These are phyloP conservation scores for Jaminaea rosea DNA, from an alignment of 1,284 basidiomycete species.

Conservation along the genomic window DNA sequence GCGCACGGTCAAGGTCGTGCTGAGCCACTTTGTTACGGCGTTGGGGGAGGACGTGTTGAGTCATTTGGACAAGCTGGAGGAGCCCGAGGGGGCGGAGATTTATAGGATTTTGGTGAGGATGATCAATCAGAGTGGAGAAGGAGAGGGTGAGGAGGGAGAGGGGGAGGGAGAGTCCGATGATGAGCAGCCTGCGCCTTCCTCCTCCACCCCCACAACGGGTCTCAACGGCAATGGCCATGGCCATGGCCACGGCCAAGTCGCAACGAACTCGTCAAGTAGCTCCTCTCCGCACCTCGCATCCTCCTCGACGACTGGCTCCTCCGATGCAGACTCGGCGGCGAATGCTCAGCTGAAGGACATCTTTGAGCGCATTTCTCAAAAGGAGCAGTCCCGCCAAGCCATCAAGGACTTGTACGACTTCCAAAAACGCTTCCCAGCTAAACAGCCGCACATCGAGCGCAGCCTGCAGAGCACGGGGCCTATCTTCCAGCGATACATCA, in stretches of 20 bases:
- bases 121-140: conserved; percentile 23
- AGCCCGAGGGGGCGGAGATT: conserved; percentile 39
- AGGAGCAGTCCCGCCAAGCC: conserved; percentile 72
- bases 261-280: conserved; percentile 50
- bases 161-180: conserved; percentile 43
- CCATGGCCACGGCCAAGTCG: too few species aligned
- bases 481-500: conserved; percentile 50
- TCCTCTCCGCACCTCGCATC: conserved; percentile 49
- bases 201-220: not conserved
- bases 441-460: conserved; percentile 64
- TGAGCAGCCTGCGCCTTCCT: conserved; percentile 26
- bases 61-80: conserved; percentile 31
- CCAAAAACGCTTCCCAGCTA: conserved; percentile 81
- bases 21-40: conserved; percentile 48
- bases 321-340: conserved; percentile 68
- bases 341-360: conserved; percentile 71
- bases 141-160: conserved; percentile 12
- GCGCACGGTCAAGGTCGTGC: conserved; percentile 70
- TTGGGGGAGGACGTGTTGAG: conserved; percentile 34
- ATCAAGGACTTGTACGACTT: conserved; percentile 94
- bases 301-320: too few species aligned
- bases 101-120: conserved; percentile 40
- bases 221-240: too few species aligned
- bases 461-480: conserved; percentile 49
- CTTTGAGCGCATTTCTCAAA: conserved; percentile 74